Evolutionary conservation across 495 filamentous ascomycete genomes (phyloP).

Genomic region (Xylaria longipes): DNA sequence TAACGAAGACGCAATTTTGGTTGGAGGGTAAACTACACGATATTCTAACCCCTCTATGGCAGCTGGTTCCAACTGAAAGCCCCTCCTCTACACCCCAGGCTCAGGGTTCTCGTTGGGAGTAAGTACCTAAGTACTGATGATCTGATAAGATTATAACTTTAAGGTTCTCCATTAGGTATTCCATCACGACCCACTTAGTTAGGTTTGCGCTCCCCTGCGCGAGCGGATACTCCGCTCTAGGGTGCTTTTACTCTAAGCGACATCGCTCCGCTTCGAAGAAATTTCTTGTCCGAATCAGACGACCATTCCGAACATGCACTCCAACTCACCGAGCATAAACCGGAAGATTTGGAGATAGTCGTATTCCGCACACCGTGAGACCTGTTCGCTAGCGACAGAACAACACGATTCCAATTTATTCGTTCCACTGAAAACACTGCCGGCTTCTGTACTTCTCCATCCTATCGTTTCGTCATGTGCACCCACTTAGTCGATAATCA

Average conservation of each 20-base stretch:
- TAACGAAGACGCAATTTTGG: neutral
- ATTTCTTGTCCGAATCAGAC: constrained; percentile 11
- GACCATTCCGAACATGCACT: constrained; percentile 18
- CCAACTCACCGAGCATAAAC: constrained; percentile 29
- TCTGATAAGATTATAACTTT: constrained; percentile 29
- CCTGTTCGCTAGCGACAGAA: constrained; percentile 9
- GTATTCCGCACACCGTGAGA: neutral
- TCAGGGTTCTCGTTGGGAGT: neutral
- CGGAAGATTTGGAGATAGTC: constrained; percentile 18
- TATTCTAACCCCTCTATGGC: constrained; percentile 16
- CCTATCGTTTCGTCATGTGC: constrained; percentile 27
- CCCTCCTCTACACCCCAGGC: constrained; percentile 5
- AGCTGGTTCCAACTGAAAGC: constrained; percentile 15
- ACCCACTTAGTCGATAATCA: constrained; percentile 34
- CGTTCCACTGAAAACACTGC: constrained; percentile 8
- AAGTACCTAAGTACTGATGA: constrained; percentile 28
- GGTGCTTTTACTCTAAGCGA: constrained; percentile 2
- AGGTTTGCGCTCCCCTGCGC: neutral
- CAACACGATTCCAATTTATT: constrained; percentile 4
- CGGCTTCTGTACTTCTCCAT: constrained; percentile 4
- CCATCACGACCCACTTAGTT: constrained; percentile 4
- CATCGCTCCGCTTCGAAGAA: constrained; percentile 28
- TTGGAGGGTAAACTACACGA: neutral
- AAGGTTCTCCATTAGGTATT: neutral
- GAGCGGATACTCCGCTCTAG: constrained; percentile 2